Evolutionary conservation across 1,284 basidiomycete genomes (phyloP).

Genomic region (Spongiforma sp.): DNA sequence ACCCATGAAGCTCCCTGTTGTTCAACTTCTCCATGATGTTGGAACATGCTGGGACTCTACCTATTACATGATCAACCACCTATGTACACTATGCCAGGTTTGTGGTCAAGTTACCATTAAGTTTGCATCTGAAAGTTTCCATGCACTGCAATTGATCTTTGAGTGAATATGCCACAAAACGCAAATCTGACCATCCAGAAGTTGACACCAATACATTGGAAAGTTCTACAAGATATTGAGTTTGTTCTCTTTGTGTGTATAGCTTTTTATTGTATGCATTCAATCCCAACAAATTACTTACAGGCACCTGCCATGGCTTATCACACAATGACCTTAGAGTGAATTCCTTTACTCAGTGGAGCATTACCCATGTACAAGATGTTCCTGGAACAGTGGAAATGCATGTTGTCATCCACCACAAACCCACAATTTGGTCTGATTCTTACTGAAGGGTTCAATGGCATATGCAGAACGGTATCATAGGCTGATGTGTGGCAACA

Average conservation of each 20-base stretch:
- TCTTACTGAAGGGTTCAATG: no score
- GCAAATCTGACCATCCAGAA: neutral
- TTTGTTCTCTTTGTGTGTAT: neutral
- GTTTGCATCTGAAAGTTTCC: neutral
- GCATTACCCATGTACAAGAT: neutral
- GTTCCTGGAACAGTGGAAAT: neutral
- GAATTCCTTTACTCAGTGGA: neutral
- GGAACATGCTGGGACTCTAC: neutral
- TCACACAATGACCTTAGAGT: neutral
- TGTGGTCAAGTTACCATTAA: neutral
- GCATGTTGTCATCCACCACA: neutral
- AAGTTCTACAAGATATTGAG: neutral
- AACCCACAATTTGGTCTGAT: neutral
- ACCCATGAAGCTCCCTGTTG: neutral
- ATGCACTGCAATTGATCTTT: neutral
- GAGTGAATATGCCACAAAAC: neutral
- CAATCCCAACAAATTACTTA: neutral
- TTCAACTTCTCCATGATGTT: neutral
- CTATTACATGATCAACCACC: neutral
- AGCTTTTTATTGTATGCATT: neutral
- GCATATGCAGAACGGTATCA: neutral
- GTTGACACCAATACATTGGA: neutral
- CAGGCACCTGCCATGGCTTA: neutral
- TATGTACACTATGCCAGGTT: neutral
- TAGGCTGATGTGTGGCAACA: neutral